These are phyloP conservation scores for Panicum virgatum DNA, from an alignment of 202 grass and related monocot genomes.

Conservation along the genomic window DNA sequence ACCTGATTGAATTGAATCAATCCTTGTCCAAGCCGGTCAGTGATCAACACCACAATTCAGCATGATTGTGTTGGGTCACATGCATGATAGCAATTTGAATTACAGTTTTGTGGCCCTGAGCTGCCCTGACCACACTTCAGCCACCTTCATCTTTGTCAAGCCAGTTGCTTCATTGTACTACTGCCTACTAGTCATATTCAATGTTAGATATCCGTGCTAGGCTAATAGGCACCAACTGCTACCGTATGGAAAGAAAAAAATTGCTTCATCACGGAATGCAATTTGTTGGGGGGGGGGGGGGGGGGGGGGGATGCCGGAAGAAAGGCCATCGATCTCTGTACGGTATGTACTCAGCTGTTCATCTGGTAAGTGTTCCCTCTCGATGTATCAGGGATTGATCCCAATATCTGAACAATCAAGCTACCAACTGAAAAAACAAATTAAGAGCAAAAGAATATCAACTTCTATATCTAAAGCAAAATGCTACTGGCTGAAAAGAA, in stretches of 20 bases:
- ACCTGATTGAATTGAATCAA: background rate
- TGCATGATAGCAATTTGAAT: background rate
- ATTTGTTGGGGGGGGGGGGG: background rate
- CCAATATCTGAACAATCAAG: conserved; percentile 79
- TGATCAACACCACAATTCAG: background rate
- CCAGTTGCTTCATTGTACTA: background rate
- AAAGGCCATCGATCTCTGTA: background rate
- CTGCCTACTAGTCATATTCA: conserved; percentile 16
- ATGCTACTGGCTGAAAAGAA: background rate
- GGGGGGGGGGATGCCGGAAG: background rate
- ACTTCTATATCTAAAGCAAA: background rate
- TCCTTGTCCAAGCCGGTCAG: background rate
- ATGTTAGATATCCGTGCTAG: conserved; percentile 9
- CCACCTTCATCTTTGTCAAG: background rate
- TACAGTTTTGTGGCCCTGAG: background rate
- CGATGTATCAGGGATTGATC: conserved; percentile 51
- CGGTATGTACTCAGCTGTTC: conserved; percentile 27
- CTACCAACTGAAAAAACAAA: conserved; percentile 55
- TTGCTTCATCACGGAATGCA: background rate
- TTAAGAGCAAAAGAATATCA: background rate
- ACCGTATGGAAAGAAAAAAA: background rate
- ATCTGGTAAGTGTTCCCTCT: conserved; percentile 40
- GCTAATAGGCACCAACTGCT: background rate
- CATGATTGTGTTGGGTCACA: background rate
- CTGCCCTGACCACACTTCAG: background rate